Percentiles rank a stretch among this genome's conserved stretches.
Evolutionary conservation across 129 eudicot species (phyloP).

Genomic region (Lactuca saligna): DNA sequence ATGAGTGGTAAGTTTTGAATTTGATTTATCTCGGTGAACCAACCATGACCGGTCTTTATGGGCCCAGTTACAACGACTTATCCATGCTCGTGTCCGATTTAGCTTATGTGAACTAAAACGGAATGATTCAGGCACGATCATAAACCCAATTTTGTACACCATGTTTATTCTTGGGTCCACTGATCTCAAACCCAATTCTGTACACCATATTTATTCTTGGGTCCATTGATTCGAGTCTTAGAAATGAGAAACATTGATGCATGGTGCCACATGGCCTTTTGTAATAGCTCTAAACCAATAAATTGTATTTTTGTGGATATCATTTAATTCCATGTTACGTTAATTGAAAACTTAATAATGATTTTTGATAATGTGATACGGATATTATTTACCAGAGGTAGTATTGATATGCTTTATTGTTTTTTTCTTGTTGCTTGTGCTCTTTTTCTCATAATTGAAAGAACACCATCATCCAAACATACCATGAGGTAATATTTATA

Average conservation of each 20-base stretch:
- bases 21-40: too few relatives aligned
- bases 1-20: too few relatives aligned
- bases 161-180: background rate
- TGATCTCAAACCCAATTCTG: too few relatives aligned
- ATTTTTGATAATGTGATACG: conserved; percentile 1
- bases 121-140: background rate
- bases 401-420: background rate
- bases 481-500: conserved; percentile 18
- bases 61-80: background rate
- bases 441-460: background rate
- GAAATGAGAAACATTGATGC: background rate
- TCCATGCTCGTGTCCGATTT: background rate
- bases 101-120: too few relatives aligned
- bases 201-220: background rate
- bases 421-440: conserved; percentile 11
- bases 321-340: background rate
- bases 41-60: background rate
- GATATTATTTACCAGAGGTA: background rate
- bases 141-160: background rate
- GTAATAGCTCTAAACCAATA: background rate
- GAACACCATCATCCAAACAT: conserved; percentile 23
- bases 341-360: background rate
- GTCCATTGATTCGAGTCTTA: background rate
- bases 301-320: background rate
- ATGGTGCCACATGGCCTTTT: background rate